phyloP scores from a whole-genome alignment of 2,329 filamentous ascomycete species.

The Aspergillus floridensis region DNA sequence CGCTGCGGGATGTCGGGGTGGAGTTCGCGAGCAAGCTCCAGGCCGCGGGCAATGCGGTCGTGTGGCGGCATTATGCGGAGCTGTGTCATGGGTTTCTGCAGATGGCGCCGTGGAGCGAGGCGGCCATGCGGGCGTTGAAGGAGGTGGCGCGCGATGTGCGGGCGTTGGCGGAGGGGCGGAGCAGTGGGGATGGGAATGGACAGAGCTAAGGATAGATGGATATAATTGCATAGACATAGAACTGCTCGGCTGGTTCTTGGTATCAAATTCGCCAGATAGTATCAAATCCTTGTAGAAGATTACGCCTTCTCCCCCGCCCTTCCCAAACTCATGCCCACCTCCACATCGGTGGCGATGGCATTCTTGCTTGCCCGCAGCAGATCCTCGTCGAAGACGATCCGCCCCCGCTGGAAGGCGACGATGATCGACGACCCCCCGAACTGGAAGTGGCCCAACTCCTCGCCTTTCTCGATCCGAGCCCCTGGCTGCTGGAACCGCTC shows the following conservation, averaged over 20 bases:
- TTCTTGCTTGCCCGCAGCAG: constrained; percentile 31
- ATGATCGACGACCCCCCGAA: constrained; percentile 44
- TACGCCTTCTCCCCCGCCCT: background rate
- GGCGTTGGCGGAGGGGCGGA: background rate
- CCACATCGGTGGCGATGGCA: constrained; percentile 37
- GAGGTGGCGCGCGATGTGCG: background rate
- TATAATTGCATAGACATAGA: background rate
- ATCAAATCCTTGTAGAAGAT: background rate
- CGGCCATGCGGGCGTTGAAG: constrained; percentile 18
- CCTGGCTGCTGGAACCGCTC: constrained; percentile 33
- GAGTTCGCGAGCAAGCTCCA: constrained; percentile 31
- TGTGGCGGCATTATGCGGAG: constrained; percentile 26
- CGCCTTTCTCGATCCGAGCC: constrained; percentile 37
- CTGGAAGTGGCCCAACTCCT: constrained; percentile 43
- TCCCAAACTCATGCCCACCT: constrained; percentile 42
- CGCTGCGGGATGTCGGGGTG: constrained; percentile 31
- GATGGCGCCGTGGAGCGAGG: constrained; percentile 31
- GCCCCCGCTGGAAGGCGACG: constrained; percentile 39
- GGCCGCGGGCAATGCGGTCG: constrained; percentile 26
- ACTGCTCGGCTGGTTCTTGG: background rate
- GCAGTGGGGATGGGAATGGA: background rate
- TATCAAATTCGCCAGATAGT: too few relatives aligned
- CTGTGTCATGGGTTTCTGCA: constrained; percentile 33
- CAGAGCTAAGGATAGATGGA: background rate
- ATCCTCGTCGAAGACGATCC: constrained; percentile 42